These are phyloP conservation scores for Kernera saxatilis DNA, from an alignment of 345 rosid species.

Conservation along the genomic window DNA sequence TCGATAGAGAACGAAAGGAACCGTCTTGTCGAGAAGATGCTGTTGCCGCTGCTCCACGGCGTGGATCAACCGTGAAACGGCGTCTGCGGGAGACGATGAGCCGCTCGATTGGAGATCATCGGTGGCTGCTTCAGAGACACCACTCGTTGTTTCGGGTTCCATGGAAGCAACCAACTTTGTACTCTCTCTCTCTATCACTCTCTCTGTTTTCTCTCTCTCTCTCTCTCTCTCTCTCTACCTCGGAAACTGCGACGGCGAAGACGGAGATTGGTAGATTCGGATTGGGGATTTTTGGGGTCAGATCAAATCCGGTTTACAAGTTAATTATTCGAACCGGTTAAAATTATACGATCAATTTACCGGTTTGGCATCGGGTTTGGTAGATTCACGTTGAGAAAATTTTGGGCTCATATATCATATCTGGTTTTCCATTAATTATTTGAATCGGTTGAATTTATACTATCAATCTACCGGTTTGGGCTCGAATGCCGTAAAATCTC, in stretches of 20 bases:
- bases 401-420: too few relatives aligned
- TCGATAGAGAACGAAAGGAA: constrained; percentile 50
- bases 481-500: too few relatives aligned
- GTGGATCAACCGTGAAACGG: constrained; percentile 40
- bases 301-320: neutral
- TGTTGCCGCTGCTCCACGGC: constrained; percentile 50
- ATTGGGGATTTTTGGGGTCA: neutral
- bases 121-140: constrained; percentile 28
- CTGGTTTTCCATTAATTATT: too few relatives aligned
- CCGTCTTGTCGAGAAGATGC: constrained; percentile 68
- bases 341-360: neutral
- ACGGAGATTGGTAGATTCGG: constrained; percentile 21
- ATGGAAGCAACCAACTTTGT: neutral
- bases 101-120: constrained; percentile 31
- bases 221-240: neutral
- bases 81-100: constrained; percentile 43
- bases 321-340: neutral
- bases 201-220: neutral
- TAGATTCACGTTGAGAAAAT: too few relatives aligned
- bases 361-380: constrained; percentile 4
- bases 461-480: too few relatives aligned
- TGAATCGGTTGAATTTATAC: too few relatives aligned
- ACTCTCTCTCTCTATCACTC: neutral
- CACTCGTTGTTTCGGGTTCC: constrained; percentile 38
- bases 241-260: constrained; percentile 21